Evolutionary conservation across 495 filamentous ascomycete species (phyloP), one percentile per base, ranked within the genome.

Genomic region (Hypoxylon fragiforme): DNA sequence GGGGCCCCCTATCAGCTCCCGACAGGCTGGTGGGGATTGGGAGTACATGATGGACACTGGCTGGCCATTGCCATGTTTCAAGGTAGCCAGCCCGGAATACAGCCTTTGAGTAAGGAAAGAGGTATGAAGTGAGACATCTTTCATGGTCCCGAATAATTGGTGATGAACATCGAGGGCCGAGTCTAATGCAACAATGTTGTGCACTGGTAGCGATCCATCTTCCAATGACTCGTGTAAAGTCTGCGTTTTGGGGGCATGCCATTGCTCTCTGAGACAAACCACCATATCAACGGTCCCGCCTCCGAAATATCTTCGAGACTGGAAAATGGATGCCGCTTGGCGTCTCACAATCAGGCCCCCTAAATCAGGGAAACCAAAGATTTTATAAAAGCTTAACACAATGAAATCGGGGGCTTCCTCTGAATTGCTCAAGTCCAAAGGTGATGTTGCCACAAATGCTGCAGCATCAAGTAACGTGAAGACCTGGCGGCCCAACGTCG

Each of bases 221-320:
- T 97, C 92, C 5, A 97, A 76, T 16, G 77, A 77, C 21, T 90
- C 88, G 65, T 96, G 90, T 0, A 92, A 74, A n/a, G 79, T 79
- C 5, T 83, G 76, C 16, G 74, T 72, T 63, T 92, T 94, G 43
- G 81, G 79, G 1, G 82, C 85, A 74, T 92, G 86, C 85, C 88
- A 95, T 47, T 80, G 77, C 55, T 85, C 83, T 54, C 76, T 81
- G 18, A 74, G 62, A 37, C 73, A 83, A 9, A 79, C 63, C 11
- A 84, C 77, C 80, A 94, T 87, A 56, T 96, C 91, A 1, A 96
- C 92, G 0, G 92, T 97, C 4, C 92, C 92, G n/a, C 92, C 92
- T 1, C 92, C 92, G 67, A 97, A 97, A 63, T 92, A 97, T 57
- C 71, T 80, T 35, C 90, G 81, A 18, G 76, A 73, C 31, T 73